phyloP scores from a whole-genome alignment of 768 basidiomycete genomes.

The Mycena latifolia region DNA sequence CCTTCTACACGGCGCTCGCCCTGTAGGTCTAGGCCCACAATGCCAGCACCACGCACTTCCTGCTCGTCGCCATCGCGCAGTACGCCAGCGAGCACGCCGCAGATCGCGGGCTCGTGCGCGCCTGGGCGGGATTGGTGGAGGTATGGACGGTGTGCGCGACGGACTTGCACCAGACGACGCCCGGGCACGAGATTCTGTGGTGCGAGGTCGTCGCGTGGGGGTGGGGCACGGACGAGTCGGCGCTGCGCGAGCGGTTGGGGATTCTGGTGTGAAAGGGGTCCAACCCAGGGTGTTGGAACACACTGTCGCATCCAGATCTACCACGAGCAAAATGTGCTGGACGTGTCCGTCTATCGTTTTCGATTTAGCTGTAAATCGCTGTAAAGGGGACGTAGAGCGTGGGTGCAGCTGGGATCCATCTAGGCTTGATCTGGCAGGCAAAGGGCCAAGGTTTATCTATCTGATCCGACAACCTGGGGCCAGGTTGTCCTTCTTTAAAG shows the following conservation, averaged over 20 bases:
- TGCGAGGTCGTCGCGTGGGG: slow-evolving; percentile 83
- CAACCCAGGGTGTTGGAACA: too few relatives aligned
- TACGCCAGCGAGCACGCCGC: slow-evolving; percentile 54
- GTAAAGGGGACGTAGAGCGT: too few relatives aligned
- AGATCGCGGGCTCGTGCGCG: slow-evolving; percentile 50
- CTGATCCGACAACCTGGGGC: too few relatives aligned
- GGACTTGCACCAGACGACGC: slow-evolving; percentile 92
- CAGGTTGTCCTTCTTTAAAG: too few relatives aligned
- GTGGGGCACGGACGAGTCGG: slow-evolving; percentile 74
- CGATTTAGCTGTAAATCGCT: too few relatives aligned
- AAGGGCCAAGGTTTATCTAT: too few relatives aligned
- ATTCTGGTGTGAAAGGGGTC: too few relatives aligned
- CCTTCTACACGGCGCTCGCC: slow-evolving; percentile 74
- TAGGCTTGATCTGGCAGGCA: too few relatives aligned
- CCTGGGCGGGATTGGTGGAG: slow-evolving; percentile 73
- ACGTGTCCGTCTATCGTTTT: too few relatives aligned
- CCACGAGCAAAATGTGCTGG: too few relatives aligned
- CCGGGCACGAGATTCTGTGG: slow-evolving; percentile 91
- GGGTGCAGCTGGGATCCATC: too few relatives aligned
- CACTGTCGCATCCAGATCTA: too few relatives aligned
- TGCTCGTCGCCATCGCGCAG: slow-evolving; percentile 63
- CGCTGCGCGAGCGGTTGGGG: slow-evolving; percentile 50
- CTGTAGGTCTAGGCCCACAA: slow-evolving; percentile 80
- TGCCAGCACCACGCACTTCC: slow-evolving; percentile 70
- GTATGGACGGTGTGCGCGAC: slow-evolving; percentile 86